Evolutionary conservation across 2,329 filamentous ascomycete genomes (phyloP).

Genomic region (Aulographum hederae): DNA sequence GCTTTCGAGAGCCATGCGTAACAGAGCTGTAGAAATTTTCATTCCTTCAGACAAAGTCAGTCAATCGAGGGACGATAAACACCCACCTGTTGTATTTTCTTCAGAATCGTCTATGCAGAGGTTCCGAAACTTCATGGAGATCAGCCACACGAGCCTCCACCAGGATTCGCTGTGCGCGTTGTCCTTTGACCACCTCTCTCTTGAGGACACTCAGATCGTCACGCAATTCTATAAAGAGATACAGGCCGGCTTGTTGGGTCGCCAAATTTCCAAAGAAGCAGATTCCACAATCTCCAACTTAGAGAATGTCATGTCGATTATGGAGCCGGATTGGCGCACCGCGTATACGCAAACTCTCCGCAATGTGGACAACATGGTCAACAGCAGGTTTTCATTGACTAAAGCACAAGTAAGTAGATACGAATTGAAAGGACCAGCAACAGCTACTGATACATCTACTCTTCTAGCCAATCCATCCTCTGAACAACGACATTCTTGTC

Average conservation of each 20-base stretch:
- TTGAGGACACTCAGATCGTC: slow-evolving; percentile 10
- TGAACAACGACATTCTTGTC: slow-evolving; percentile 25
- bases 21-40: slow-evolving; percentile 70
- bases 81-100: no score
- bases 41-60: background rate
- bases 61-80: background rate
- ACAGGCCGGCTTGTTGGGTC: slow-evolving; percentile 2
- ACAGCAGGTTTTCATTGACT: no score
- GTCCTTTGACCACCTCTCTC: slow-evolving; percentile 17
- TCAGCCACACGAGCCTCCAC: slow-evolving; percentile 5
- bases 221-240: slow-evolving; percentile 3
- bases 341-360: no score
- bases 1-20: slow-evolving; percentile 89
- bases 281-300: no score
- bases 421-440: no score
- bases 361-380: no score
- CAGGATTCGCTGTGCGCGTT: slow-evolving; percentile 7
- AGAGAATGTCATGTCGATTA: no score
- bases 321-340: no score
- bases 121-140: slow-evolving; percentile 14
- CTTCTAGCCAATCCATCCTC: slow-evolving; percentile 23
- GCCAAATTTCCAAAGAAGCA: no score
- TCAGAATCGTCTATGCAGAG: slow-evolving; percentile 20
- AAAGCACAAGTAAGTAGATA: no score
- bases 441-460: no score